Conservation (phyloP, 1,284 basidiomycete genomes). For the Hymenochaete sp. region DNA sequence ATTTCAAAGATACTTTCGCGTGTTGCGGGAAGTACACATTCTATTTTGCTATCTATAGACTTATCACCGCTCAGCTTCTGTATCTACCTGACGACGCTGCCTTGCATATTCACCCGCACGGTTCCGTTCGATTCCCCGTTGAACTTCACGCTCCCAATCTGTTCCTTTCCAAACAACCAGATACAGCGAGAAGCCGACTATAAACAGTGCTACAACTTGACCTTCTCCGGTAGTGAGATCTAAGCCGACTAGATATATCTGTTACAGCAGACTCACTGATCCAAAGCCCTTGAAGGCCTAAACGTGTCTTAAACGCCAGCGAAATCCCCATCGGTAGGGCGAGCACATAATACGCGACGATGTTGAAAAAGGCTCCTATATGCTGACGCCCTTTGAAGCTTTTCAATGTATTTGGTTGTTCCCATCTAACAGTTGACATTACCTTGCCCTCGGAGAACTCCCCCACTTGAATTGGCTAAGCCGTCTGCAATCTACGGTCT, state of each 20-base stretch:
- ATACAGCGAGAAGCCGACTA: conserved; percentile 65
- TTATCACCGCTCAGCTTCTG: too few species aligned
- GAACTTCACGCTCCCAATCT: conserved; percentile 56
- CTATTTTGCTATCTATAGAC: too few species aligned
- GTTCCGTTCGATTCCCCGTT: conserved; percentile 26
- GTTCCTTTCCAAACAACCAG: conserved; percentile 54
- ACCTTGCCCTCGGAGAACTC: conserved; percentile 63
- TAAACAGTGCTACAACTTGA: conserved; percentile 63
- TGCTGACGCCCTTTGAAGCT: conserved; percentile 51
- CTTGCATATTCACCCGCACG: conserved; percentile 9
- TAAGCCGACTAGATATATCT: neutral
- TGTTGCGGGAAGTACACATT: too few species aligned
- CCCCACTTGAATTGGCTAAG: conserved; percentile 64
- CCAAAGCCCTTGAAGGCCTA: conserved; percentile 64
- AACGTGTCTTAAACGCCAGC: conserved; percentile 44
- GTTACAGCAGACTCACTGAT: conserved; percentile 33
- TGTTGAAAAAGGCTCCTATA: conserved; percentile 64
- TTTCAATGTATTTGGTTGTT: neutral
- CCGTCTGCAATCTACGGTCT: conserved; percentile 52
- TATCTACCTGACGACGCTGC: too few species aligned
- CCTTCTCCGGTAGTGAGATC: too few species aligned
- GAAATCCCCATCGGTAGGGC: conserved; percentile 64
- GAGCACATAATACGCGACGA: conserved; percentile 68
- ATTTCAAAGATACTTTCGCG: too few species aligned
- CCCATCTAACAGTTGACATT: conserved; percentile 5